Conservation (phyloP, 2,329 filamentous ascomycete genomes). For the Pseudogymnoascus sp. region DNA sequence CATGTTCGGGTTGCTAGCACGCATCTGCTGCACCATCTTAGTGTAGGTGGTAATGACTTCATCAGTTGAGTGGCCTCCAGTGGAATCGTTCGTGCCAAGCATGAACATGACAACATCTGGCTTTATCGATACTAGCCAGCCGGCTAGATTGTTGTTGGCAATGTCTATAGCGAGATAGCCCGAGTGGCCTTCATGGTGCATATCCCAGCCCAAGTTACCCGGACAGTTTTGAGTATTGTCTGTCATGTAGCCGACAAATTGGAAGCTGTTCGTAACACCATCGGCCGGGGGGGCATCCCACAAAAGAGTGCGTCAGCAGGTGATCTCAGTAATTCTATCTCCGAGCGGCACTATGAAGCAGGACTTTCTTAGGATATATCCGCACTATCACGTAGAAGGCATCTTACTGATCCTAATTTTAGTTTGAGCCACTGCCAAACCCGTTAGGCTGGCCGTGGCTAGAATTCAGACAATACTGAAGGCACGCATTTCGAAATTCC, state of each 20-base stretch:
- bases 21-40: constrained; percentile 33
- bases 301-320: constrained; percentile 37
- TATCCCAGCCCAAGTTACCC: constrained; percentile 30
- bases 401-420: background rate
- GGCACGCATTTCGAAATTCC: background rate
- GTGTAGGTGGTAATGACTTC: constrained; percentile 35
- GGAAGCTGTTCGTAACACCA: constrained; percentile 28
- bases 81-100: constrained; percentile 39
- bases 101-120: constrained; percentile 40
- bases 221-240: constrained; percentile 33
- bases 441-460: background rate
- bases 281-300: constrained; percentile 34
- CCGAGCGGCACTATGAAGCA: constrained; percentile 33
- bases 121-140: constrained; percentile 32
- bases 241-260: constrained; percentile 37
- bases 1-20: constrained; percentile 31
- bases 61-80: constrained; percentile 20
- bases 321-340: constrained; percentile 40
- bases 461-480: background rate
- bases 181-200: constrained; percentile 38
- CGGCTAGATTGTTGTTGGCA: constrained; percentile 34
- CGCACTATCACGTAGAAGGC: background rate
- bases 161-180: constrained; percentile 38
- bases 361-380: background rate
- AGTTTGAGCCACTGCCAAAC: background rate